These are phyloP conservation scores for Lactifluus rugatus DNA, from an alignment of 768 basidiomycete species.

Conservation along the genomic window DNA sequence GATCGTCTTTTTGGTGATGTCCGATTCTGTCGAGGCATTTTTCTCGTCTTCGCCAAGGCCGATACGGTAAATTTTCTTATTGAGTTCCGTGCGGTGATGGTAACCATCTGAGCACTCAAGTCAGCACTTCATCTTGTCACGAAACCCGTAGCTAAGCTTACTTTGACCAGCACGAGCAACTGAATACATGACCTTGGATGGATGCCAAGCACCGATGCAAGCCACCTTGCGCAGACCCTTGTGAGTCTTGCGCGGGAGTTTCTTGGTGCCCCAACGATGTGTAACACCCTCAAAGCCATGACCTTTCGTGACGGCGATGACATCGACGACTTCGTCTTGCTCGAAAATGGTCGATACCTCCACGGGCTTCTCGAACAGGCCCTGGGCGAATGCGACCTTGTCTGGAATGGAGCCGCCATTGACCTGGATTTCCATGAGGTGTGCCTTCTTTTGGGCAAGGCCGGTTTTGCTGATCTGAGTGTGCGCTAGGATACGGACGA, in stretches of 20 bases:
- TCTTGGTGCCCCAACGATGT: slow-evolving; percentile 98
- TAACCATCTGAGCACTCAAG: slow-evolving; percentile 57
- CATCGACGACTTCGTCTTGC: slow-evolving; percentile 92
- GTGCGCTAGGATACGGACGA: slow-evolving; percentile 98
- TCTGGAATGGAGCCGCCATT: slow-evolving; percentile 94
- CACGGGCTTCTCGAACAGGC: slow-evolving; percentile 93
- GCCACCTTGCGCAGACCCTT: slow-evolving; percentile 99
- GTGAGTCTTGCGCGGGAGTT: slow-evolving; percentile 97
- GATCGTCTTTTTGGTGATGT: slow-evolving; percentile 87
- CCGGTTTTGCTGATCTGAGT: slow-evolving; percentile 98
- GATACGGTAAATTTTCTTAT: slow-evolving; percentile 98
- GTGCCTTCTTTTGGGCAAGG: slow-evolving; percentile 97
- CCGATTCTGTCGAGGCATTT: slow-evolving; percentile 91
- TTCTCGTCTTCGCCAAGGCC: slow-evolving; percentile 65
- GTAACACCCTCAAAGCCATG: slow-evolving; percentile 99
- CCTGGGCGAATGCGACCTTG: slow-evolving; percentile 94
- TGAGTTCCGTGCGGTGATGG: slow-evolving; percentile 94
- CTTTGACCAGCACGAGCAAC: slow-evolving; percentile 99
- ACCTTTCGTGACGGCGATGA: slow-evolving; percentile 98
- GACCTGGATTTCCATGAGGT: slow-evolving; percentile 99
- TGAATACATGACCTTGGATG: slow-evolving; percentile 99
- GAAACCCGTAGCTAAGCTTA: slow-evolving; percentile 34
- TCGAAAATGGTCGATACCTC: slow-evolving; percentile 83
- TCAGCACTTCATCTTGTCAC: background rate
- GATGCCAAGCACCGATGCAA: slow-evolving; percentile 98